phyloP scores from a whole-genome alignment of 73 alveolate genomes.

The Tetrahymena elliotti region DNA sequence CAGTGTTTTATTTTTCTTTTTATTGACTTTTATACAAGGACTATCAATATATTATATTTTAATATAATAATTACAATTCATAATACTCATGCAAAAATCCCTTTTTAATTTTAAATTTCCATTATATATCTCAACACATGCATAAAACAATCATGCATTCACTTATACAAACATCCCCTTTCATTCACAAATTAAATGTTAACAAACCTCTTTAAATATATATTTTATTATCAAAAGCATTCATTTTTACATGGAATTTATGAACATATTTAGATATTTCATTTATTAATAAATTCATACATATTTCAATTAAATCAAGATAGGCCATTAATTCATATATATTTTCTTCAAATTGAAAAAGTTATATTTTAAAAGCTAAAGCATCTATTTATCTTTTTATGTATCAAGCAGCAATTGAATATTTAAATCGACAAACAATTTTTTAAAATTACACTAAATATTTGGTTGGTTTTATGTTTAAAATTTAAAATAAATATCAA shows the following conservation, averaged over 20 bases:
- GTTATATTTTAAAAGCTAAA: not conserved
- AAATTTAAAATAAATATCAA: too few relatives aligned
- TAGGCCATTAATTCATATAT: not conserved
- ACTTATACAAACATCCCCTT: not conserved
- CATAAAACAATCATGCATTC: not conserved
- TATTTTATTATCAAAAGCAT: too few relatives aligned
- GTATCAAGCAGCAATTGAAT: not conserved
- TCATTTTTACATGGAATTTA: too few relatives aligned
- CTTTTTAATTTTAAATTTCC: not conserved
- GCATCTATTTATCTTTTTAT: not conserved
- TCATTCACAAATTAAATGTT: not conserved
- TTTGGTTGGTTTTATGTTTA: not conserved
- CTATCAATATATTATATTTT: not conserved
- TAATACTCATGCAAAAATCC: not conserved
- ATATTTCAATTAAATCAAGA: not conserved
- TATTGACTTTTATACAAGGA: not conserved
- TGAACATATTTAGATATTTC: not conserved
- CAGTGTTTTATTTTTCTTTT: not conserved
- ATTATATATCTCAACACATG: not conserved
- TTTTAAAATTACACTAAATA: not conserved
- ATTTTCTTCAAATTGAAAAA: not conserved
- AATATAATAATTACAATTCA: not conserved
- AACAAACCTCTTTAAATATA: too few relatives aligned
- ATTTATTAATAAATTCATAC: not conserved
- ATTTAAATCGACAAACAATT: not conserved